A percentile compares a stretch with the other conserved stretches of the same genome.
phyloP scores from a whole-genome alignment of 306 rosid species.

The Astragalus membranaceus region DNA sequence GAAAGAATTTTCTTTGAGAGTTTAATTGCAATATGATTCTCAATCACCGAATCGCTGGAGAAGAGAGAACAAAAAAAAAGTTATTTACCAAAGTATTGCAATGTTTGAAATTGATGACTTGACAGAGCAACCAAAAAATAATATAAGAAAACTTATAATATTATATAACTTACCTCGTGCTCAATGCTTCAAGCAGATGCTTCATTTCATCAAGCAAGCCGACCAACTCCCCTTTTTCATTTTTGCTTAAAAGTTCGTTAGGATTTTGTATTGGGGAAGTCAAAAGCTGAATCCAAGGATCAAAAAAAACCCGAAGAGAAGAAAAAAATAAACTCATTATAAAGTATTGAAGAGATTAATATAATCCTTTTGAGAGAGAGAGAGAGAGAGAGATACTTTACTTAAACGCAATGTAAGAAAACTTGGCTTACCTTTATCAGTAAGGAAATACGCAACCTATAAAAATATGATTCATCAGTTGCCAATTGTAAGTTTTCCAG shows the following conservation, averaged over 20 bases:
- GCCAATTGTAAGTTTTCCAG: background rate
- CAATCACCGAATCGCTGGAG: background rate
- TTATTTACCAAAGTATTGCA: too few species aligned
- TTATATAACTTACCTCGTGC: conserved; percentile 5
- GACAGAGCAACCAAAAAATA: background rate
- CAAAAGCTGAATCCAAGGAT: background rate
- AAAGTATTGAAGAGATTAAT: too few species aligned
- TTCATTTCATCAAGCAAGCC: conserved; percentile 21
- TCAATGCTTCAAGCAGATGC: conserved; percentile 24
- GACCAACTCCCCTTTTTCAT: background rate
- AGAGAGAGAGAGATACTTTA: too few species aligned
- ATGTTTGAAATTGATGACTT: too few species aligned
- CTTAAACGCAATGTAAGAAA: background rate
- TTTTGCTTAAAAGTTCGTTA: background rate
- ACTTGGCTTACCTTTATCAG: conserved; percentile 12
- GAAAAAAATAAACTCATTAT: background rate
- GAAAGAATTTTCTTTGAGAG: background rate
- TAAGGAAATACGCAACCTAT: background rate
- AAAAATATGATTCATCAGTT: background rate
- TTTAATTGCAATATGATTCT: background rate
- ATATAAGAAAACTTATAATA: background rate
- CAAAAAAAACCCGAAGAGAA: background rate
- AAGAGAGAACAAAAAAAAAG: background rate
- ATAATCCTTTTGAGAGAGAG: too few species aligned
- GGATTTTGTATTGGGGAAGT: background rate